Conservation (phyloP, 768 basidiomycete genomes). For the Naganishia vaughanmartiniae region DNA sequence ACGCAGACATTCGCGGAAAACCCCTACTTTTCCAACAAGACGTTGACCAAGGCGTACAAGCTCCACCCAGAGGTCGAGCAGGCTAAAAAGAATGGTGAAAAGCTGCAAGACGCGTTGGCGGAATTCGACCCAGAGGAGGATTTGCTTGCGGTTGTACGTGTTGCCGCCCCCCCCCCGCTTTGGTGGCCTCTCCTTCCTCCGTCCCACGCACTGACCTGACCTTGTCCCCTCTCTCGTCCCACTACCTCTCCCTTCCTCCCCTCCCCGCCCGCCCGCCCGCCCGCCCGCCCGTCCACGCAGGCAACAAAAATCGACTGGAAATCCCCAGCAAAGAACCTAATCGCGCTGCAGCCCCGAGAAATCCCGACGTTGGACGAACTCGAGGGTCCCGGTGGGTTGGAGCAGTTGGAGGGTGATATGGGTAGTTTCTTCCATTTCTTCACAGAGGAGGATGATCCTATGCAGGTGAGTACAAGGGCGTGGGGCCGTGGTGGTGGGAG, state of each 20-base stretch:
- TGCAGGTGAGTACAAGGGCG: slow-evolving; percentile 37
- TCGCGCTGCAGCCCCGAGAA: slow-evolving; percentile 40
- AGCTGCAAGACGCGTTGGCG: slow-evolving; percentile 8
- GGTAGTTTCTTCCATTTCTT: slow-evolving; percentile 51
- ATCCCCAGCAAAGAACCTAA: slow-evolving; percentile 42
- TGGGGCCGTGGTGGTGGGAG: too few species aligned
- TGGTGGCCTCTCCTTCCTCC: too few species aligned
- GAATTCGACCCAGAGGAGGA: slow-evolving; percentile 39
- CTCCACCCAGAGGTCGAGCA: slow-evolving; percentile 25
- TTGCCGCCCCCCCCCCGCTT: background rate
- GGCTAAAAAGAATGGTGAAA: background rate
- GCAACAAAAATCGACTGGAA: slow-evolving; percentile 47
- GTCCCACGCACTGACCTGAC: too few species aligned
- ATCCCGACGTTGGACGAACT: slow-evolving; percentile 17
- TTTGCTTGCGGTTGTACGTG: slow-evolving; percentile 35
- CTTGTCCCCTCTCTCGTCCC: too few species aligned
- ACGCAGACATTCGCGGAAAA: slow-evolving; percentile 50
- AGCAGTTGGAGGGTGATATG: slow-evolving; percentile 44
- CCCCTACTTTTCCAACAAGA: slow-evolving; percentile 49
- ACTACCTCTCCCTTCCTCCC: background rate
- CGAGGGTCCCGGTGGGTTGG: slow-evolving; percentile 10
- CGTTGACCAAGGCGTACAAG: slow-evolving; percentile 45
- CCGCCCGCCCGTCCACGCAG: slow-evolving; percentile 24
- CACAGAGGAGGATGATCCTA: slow-evolving; percentile 37
- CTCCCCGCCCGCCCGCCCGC: background rate